These are phyloP conservation scores for Prototheca wickerhamii DNA, from an alignment of 163 green algal species.

Conservation along the genomic window DNA sequence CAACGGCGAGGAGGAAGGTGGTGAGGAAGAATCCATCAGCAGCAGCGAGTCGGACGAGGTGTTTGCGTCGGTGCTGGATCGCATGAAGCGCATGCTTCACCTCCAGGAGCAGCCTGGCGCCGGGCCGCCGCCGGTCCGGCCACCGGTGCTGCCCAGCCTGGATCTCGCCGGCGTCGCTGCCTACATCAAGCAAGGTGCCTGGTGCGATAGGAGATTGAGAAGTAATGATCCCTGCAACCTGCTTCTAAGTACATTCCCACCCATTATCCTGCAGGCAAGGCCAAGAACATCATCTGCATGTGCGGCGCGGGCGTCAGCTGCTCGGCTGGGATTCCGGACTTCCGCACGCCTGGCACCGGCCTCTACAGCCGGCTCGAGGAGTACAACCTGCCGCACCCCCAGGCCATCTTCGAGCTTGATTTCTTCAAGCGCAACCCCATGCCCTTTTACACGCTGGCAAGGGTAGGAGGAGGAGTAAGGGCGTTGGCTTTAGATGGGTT, in stretches of 20 bases:
- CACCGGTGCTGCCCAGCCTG: neutral
- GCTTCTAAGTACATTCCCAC: neutral
- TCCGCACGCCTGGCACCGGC: constrained; percentile 57
- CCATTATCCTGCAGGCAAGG: neutral
- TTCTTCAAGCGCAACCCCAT: constrained; percentile 43
- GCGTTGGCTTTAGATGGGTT: neutral
- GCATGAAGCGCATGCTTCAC: neutral
- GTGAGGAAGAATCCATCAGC: neutral
- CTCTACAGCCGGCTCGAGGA: constrained; percentile 61
- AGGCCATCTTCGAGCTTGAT: constrained; percentile 34
- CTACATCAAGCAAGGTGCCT: neutral
- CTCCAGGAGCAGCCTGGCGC: neutral
- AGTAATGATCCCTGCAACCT: neutral
- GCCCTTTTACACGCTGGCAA: constrained; percentile 48
- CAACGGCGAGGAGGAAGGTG: neutral
- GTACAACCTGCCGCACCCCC: constrained; percentile 56
- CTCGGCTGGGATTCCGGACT: constrained; percentile 76
- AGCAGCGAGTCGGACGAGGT: constrained; percentile 2
- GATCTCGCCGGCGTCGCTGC: neutral
- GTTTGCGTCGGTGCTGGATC: neutral
- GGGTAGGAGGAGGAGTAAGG: constrained; percentile 18
- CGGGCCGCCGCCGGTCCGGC: neutral
- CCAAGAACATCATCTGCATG: constrained; percentile 51
- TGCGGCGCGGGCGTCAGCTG: constrained; percentile 74
- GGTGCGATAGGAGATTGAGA: neutral